phyloP scores from a whole-genome alignment of 2,329 filamentous ascomycete genomes.

The Penicillium sp. region DNA sequence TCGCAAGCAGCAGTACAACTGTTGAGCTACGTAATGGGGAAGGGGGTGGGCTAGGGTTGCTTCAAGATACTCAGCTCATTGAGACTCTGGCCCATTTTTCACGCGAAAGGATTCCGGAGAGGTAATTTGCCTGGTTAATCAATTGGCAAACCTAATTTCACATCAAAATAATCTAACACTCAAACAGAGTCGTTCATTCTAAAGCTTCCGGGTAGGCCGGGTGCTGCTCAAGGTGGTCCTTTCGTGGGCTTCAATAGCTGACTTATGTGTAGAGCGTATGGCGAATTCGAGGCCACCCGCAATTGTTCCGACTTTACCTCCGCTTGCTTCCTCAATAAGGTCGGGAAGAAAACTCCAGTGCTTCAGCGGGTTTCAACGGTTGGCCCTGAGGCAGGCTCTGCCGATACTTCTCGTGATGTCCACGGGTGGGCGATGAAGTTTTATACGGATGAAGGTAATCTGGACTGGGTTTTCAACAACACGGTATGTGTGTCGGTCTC shows the following conservation, averaged over 20 bases:
- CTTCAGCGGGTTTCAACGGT: no score
- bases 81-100: conserved; percentile 62
- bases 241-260: conserved; percentile 4
- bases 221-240: no score
- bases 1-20: conserved; percentile 15
- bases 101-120: conserved; percentile 53
- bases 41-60: conserved; percentile 43
- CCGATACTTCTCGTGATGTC: no score
- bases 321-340: no score
- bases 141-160: conserved; percentile 48
- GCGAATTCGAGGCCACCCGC: conserved; percentile 62
- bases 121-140: background rate
- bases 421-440: no score
- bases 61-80: conserved; percentile 60
- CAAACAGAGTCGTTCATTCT: conserved; percentile 1
- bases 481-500: no score
- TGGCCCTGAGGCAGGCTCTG: no score
- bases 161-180: background rate
- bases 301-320: conserved; percentile 54
- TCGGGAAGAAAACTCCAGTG: no score
- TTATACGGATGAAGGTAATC: no score
- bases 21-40: conserved; percentile 12
- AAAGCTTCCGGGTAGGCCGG: conserved; percentile 26
- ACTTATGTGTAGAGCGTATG: conserved; percentile 47
- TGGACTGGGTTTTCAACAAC: no score